Percentiles rank a stretch among this genome's conserved stretches.
Evolutionary conservation across 1,139 yeast genomes (phyloP).

Genomic region (Candida tropicalis): DNA sequence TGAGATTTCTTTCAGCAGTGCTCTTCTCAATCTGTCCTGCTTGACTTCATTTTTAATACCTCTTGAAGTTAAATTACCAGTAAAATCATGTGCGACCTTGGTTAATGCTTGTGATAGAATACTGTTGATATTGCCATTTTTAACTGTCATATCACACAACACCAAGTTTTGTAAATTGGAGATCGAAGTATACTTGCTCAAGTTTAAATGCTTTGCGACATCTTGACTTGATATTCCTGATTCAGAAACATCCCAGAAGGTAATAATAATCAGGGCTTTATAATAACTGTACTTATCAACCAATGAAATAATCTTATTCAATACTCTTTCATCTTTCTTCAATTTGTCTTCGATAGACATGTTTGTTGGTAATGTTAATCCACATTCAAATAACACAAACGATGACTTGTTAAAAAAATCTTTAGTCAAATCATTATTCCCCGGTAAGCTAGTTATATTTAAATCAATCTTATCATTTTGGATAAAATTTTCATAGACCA

Average conservation of each 20-base stretch:
- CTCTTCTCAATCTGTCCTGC: slow-evolving; percentile 8
- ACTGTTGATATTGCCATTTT: slow-evolving; percentile 30
- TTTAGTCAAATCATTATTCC: slow-evolving; percentile 33
- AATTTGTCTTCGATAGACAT: slow-evolving; percentile 31
- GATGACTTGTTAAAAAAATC: slow-evolving; percentile 40
- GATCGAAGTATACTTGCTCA: slow-evolving; percentile 16
- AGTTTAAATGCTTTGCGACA: slow-evolving; percentile 22
- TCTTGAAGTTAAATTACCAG: slow-evolving; percentile 33
- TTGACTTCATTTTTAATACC: slow-evolving; percentile 28
- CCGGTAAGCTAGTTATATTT: slow-evolving; percentile 41
- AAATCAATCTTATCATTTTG: slow-evolving; percentile 27
- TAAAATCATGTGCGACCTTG: slow-evolving; percentile 26
- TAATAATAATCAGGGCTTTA: slow-evolving; percentile 38
- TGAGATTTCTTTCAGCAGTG: background rate
- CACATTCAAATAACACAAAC: slow-evolving; percentile 51
- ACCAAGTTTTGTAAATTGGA: slow-evolving; percentile 24
- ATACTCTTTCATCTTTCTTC: slow-evolving; percentile 35
- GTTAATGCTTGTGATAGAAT: slow-evolving; percentile 29
- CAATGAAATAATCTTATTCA: slow-evolving; percentile 41
- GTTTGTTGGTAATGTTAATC: slow-evolving; percentile 23
- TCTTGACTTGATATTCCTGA: slow-evolving; percentile 20
- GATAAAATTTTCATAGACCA: slow-evolving; percentile 30
- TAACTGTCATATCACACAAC: slow-evolving; percentile 40
- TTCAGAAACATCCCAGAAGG: slow-evolving; percentile 41
- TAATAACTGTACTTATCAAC: slow-evolving; percentile 37